Conservation (phyloP, 257 asterid genomes). For the Gentiana macrophylla region DNA sequence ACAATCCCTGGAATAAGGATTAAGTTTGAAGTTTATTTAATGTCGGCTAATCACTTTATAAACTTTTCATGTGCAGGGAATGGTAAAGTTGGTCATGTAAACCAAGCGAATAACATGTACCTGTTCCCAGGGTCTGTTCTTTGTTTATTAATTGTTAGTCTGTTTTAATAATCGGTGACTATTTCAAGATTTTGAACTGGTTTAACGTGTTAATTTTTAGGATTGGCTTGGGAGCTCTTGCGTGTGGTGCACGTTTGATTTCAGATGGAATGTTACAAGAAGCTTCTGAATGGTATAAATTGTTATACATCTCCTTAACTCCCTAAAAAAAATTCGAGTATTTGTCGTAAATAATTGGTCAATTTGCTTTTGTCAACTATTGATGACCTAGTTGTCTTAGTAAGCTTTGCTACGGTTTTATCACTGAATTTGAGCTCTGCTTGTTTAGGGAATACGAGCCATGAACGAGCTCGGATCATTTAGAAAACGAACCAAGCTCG, state of each 20-base stretch:
- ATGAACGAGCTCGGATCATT: background rate
- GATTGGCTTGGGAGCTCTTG: conserved; percentile 95
- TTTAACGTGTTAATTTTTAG: conserved; percentile 17
- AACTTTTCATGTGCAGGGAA: conserved; percentile 43
- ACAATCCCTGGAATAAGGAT: too few species aligned
- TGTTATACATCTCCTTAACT: conserved; percentile 4
- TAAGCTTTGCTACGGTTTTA: too few species aligned
- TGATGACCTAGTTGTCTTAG: too few species aligned
- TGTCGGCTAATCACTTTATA: background rate
- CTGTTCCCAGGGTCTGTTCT: conserved; percentile 90
- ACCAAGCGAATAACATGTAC: conserved; percentile 99
- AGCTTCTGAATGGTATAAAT: conserved; percentile 78
- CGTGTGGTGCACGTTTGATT: conserved; percentile 79
- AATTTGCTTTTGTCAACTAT: too few species aligned
- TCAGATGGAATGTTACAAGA: conserved; percentile 93
- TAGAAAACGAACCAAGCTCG: too few species aligned
- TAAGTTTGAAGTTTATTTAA: too few species aligned
- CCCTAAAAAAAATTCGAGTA: too few species aligned
- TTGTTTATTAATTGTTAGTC: conserved; percentile 1
- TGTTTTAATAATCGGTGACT: conserved; percentile 1
- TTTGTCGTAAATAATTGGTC: too few species aligned
- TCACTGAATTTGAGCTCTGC: too few species aligned
- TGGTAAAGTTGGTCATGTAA: conserved; percentile 80
- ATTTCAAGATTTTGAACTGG: too few species aligned
- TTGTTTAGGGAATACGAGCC: too few species aligned